These are phyloP conservation scores for Geranium brycei DNA, from an alignment of 345 rosid species.

Conservation along the genomic window DNA sequence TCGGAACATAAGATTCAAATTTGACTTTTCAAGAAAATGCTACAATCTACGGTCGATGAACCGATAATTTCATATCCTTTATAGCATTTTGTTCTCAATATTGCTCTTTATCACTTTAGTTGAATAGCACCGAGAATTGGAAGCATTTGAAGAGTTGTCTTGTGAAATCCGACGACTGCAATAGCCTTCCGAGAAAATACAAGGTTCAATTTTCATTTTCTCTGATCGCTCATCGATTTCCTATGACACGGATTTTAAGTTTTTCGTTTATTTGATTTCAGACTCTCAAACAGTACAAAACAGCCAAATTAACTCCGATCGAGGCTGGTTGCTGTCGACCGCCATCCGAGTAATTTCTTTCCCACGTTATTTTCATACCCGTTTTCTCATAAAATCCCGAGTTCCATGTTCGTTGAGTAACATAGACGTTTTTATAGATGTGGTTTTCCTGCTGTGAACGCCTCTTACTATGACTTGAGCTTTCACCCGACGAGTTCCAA, in stretches of 20 bases:
- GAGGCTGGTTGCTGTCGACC: constrained; percentile 96
- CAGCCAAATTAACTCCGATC: constrained; percentile 60
- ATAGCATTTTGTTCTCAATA: not conserved
- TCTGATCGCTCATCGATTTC: constrained; percentile 7
- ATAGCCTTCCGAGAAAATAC: constrained; percentile 46
- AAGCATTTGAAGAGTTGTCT: constrained; percentile 74
- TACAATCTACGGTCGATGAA: not conserved
- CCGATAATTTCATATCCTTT: not conserved
- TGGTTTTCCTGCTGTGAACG: constrained; percentile 72
- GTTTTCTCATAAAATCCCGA: not conserved
- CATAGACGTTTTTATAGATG: constrained; percentile 30
- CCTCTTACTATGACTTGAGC: constrained; percentile 73
- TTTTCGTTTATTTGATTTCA: constrained; percentile 17
- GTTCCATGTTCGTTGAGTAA: not conserved
- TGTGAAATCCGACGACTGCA: constrained; percentile 73
- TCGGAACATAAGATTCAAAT: too few species aligned
- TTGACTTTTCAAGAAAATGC: too few species aligned
- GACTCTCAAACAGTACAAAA: constrained; percentile 57
- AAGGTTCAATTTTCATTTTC: constrained; percentile 29
- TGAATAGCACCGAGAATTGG: constrained; percentile 64
- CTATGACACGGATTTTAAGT: constrained; percentile 7
- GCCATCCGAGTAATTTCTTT: constrained; percentile 56
- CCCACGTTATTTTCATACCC: too few species aligned
- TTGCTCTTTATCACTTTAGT: constrained; percentile 26
- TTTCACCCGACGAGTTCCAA: constrained; percentile 72